Evolutionary conservation across 164 flowering plant genomes (phyloP).

Genomic region (Annona cherimola): DNA sequence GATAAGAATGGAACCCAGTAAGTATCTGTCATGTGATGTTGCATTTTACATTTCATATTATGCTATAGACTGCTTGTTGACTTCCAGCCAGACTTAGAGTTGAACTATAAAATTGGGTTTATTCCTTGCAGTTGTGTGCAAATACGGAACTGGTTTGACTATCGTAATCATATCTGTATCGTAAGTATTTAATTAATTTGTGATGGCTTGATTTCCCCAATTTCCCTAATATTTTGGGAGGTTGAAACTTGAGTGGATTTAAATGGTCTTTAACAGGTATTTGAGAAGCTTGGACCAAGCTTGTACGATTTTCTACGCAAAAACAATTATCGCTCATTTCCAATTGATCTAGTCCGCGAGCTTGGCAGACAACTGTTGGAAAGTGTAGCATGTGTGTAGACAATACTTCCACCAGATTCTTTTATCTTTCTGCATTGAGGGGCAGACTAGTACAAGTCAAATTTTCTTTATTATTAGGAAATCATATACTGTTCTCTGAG

Average conservation of each 20-base stretch:
- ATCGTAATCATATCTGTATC: slow-evolving; percentile 99
- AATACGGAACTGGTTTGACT: slow-evolving; percentile 99
- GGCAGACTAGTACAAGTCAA: neutral
- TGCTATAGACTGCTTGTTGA: neutral
- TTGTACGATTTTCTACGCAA: slow-evolving; percentile 99
- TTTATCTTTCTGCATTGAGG: slow-evolving; percentile 5
- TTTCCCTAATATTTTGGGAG: slow-evolving; percentile 42
- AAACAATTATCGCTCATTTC: slow-evolving; percentile 99
- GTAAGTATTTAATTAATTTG: slow-evolving; percentile 81
- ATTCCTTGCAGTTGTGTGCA: slow-evolving; percentile 99
- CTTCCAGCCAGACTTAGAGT: neutral
- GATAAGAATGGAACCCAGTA: slow-evolving; percentile 83
- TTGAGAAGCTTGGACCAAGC: slow-evolving; percentile 99
- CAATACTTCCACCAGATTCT: slow-evolving; percentile 27
- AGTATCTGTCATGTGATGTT: slow-evolving; percentile 19
- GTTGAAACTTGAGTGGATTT: slow-evolving; percentile 67
- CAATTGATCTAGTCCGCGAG: slow-evolving; percentile 99
- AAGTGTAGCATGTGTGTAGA: slow-evolving; percentile 99
- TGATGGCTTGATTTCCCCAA: slow-evolving; percentile 49
- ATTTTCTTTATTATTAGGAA: neutral
- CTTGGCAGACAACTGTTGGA: slow-evolving; percentile 99
- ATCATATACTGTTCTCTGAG: neutral
- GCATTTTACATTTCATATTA: neutral
- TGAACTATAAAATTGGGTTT: slow-evolving; percentile 46
- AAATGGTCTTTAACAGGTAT: slow-evolving; percentile 94